Percentiles rank a stretch among this genome's conserved stretches.
phyloP scores from a whole-genome alignment of 1,284 basidiomycete species.

The Trichosporon ovoides region DNA sequence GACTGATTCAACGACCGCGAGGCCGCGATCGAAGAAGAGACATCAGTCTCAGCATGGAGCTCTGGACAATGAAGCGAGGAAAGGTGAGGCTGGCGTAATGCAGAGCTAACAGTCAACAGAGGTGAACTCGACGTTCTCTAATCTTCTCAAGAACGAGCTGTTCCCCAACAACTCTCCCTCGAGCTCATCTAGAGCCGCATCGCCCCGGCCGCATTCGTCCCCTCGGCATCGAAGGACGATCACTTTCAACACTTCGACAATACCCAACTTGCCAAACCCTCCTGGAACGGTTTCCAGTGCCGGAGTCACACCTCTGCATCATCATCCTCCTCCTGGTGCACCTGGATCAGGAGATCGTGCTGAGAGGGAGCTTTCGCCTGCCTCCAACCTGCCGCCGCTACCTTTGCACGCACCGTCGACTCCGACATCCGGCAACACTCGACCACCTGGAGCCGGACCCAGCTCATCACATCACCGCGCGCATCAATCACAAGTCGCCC shows the following conservation, averaged over 20 bases:
- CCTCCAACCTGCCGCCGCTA: conserved; percentile 40
- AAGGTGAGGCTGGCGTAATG: conserved; percentile 36
- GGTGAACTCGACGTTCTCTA: conserved; percentile 54
- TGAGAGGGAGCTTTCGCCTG: conserved; percentile 39
- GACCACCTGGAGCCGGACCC: conserved; percentile 42
- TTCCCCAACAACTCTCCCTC: conserved; percentile 45
- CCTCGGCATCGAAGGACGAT: conserved; percentile 32
- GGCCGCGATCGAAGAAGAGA: background rate
- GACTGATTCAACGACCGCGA: background rate
- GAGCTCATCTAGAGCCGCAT: conserved; percentile 15
- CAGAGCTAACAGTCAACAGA: conserved; percentile 45
- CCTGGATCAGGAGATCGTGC: conserved; percentile 25
- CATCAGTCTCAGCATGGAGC: conserved; percentile 18
- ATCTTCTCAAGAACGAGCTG: conserved; percentile 53
- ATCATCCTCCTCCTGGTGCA: conserved; percentile 41
- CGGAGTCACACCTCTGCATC: conserved; percentile 42
- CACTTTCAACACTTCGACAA: conserved; percentile 32
- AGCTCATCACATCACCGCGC: conserved; percentile 39
- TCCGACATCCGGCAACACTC: conserved; percentile 37
- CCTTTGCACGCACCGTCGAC: conserved; percentile 44
- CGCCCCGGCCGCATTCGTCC: conserved; percentile 25
- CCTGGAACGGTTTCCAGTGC: conserved; percentile 27
- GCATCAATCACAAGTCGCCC: conserved; percentile 43
- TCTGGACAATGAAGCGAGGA: conserved; percentile 47
- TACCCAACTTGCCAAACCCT: conserved; percentile 23